These are phyloP conservation scores for Pestalotiopsis fici DNA, from an alignment of 2,329 filamentous ascomycete genomes.

Conservation along the genomic window DNA sequence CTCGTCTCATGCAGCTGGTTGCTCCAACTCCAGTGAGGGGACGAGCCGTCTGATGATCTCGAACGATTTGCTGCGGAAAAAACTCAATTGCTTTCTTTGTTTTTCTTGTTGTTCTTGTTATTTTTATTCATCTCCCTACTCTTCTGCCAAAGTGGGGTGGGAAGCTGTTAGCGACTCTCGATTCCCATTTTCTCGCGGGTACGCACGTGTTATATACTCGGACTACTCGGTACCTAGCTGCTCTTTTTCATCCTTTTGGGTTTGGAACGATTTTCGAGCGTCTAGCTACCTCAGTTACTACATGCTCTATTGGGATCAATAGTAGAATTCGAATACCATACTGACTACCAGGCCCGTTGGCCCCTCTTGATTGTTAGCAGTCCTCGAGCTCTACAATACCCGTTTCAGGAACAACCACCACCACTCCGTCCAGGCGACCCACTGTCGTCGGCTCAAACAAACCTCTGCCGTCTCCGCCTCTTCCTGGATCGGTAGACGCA, in stretches of 20 bases:
- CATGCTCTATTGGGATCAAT: neutral
- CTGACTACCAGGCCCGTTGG: neutral
- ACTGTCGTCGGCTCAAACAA: constrained; percentile 53
- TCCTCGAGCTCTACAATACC: constrained; percentile 17
- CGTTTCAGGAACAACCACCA: constrained; percentile 18
- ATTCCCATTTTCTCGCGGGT: neutral
- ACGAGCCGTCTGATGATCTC: constrained; percentile 13
- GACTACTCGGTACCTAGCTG: neutral
- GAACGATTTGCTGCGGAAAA: constrained; percentile 12
- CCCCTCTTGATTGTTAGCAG: neutral
- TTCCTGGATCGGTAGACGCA: constrained; percentile 39
- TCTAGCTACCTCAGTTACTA: neutral
- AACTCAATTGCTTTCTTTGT: constrained; percentile 1
- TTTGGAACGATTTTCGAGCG: neutral
- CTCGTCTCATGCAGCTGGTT: neutral
- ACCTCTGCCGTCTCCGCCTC: constrained; percentile 56
- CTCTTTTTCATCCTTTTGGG: neutral
- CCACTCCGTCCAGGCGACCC: constrained; percentile 29
- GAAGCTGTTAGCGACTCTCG: neutral
- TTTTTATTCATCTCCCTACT: neutral
- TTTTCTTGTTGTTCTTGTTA: neutral
- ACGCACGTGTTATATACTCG: neutral
- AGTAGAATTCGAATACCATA: neutral
- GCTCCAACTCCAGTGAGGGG: constrained; percentile 15
- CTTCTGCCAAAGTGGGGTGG: neutral